Evolutionary conservation across 2,329 filamentous ascomycete genomes (phyloP).

Genomic region (Ciborinia camelliae): DNA sequence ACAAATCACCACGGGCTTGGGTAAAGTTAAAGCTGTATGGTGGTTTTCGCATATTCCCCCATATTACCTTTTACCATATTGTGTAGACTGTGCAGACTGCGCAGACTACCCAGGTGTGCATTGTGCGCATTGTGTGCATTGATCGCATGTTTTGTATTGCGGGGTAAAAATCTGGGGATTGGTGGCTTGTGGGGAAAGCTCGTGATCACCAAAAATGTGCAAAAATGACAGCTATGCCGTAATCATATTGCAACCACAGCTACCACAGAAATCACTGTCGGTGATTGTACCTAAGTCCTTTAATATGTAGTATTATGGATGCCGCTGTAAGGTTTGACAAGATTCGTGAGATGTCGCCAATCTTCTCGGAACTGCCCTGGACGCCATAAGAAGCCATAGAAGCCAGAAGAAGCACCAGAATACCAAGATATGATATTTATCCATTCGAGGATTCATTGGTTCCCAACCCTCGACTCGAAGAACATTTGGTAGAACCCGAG

Average conservation of each 20-base stretch:
- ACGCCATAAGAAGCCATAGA: conserved; percentile 3
- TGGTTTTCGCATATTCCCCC: not conserved
- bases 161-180: conserved; percentile 13
- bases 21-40: not conserved
- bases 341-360: conserved; percentile 21
- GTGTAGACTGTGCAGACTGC: too few species aligned
- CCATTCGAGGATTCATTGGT: not conserved
- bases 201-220: conserved; percentile 18
- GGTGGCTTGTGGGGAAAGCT: conserved; percentile 19
- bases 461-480: not conserved
- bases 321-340: conserved; percentile 14
- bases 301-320: not conserved
- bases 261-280: too few species aligned
- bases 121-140: too few species aligned
- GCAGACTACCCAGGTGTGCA: too few species aligned
- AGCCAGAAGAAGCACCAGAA: not conserved
- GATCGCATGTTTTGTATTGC: not conserved
- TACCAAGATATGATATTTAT: not conserved
- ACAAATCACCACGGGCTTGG: conserved; percentile 7
- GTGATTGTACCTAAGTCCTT: too few species aligned
- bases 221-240: conserved; percentile 12
- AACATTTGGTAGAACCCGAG: not conserved
- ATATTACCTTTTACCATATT: too few species aligned
- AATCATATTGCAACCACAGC: not conserved
- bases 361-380: conserved; percentile 8